Conservation (phyloP, 73 alveolate species). For the Symbiodinium natans region DNA sequence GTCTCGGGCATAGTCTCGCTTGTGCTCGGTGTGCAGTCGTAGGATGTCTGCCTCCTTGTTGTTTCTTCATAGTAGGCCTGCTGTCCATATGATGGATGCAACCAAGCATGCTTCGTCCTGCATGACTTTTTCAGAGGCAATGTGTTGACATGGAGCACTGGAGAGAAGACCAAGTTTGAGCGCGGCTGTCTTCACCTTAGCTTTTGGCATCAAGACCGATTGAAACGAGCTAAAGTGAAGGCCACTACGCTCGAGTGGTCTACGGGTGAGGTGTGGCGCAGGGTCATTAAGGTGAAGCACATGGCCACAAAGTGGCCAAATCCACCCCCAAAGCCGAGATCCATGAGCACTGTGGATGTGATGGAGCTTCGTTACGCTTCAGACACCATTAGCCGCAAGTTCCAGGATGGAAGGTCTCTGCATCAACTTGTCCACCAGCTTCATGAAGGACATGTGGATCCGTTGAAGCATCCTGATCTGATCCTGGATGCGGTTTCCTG, state of each 20-base stretch:
- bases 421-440: background rate
- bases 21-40: too few relatives aligned
- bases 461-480: background rate
- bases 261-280: conserved; percentile 1
- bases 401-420: conserved; percentile 16
- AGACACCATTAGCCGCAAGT: background rate
- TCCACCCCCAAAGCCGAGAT: conserved; percentile 9
- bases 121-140: background rate
- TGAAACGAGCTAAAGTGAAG: background rate
- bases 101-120: too few relatives aligned
- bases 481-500: background rate
- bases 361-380: conserved; percentile 8
- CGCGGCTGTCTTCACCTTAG: background rate
- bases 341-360: background rate
- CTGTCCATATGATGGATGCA: too few relatives aligned
- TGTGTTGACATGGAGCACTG: background rate
- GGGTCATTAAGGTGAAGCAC: background rate
- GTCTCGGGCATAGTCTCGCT: too few relatives aligned
- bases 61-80: too few relatives aligned
- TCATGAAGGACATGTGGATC: background rate
- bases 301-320: conserved; percentile 38
- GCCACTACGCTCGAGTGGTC: background rate
- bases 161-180: background rate
- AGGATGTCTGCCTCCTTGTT: too few relatives aligned
- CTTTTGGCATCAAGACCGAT: background rate